Conservation (phyloP, 202 grass and related monocot species). For the Cymbopogon flexuosus region DNA sequence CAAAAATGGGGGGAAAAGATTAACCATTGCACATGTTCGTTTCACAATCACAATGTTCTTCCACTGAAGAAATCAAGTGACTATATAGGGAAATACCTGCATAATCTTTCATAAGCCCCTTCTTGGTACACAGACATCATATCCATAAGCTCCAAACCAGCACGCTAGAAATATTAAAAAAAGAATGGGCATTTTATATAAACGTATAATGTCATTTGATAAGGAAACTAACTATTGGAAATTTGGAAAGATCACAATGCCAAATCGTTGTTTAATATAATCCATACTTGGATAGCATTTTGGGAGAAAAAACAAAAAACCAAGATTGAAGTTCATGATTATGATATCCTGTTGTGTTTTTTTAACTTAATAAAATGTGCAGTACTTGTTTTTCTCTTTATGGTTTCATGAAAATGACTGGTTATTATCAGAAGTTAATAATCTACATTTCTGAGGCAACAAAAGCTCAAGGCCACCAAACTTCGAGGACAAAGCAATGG, state of each 20-base stretch:
- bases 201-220: not conserved
- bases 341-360: not conserved
- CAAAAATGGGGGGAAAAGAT: not conserved
- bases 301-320: not conserved
- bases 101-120: constrained; percentile 94
- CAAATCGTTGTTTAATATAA: not conserved
- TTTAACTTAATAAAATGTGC: not conserved
- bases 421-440: not conserved
- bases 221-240: not conserved
- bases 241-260: not conserved
- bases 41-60: not conserved
- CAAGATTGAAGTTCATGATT: not conserved
- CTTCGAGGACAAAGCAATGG: not conserved
- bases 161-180: constrained; percentile 51
- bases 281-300: not conserved
- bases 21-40: not conserved
- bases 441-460: not conserved
- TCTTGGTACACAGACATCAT: constrained; percentile 99
- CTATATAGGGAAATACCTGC: constrained; percentile 54
- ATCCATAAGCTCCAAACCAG: constrained; percentile 99
- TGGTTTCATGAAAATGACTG: not conserved
- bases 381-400: not conserved
- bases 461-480: constrained; percentile 24
- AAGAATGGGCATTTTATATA: constrained; percentile 20
- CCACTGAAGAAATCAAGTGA: constrained; percentile 2